Base-by-base conservation (phyloP, 805 yeast species). In the Candida peoriensis region DNA sequence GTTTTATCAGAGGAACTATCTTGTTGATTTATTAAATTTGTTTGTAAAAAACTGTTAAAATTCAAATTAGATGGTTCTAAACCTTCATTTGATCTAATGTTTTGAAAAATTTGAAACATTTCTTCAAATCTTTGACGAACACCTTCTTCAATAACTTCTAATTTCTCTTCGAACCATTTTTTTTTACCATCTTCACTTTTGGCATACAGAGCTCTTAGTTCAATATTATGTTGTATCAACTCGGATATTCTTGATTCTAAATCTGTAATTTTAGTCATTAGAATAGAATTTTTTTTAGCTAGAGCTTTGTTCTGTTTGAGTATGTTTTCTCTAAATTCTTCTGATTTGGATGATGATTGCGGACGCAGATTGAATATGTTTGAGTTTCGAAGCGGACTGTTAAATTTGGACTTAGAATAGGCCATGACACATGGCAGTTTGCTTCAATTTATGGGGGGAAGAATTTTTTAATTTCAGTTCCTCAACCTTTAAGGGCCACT, bases 271-370 rank as follows among this genome's bases (percentile, higher is more conserved):
- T 65, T 72, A 24, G 67, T 52, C 65, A 70, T 62, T 51, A 80
- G 58, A 16, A 64, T 52, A 3, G 81, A 69, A 50, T 77, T 79
- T 32, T 69, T 72, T 41, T 67, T 73, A 1, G 85, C 85, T 19
- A 82, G 55, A n/a, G 71, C 68, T 34, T 64, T 65, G 54, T 81
- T 81, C 48, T 57, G 67, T 32, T 43, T 51, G 28, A 47, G 48
- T 37, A 52, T 55, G 9, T 47, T 55, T 36, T 42, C 44, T 23
- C 44, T 57, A n/a, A 53, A 33, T 7, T 43, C 42, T n/a, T 25
- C 20, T 25, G 15, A 19, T 5, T 25, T 25, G n/a, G 11, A 15
- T 6, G 15, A 18, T 10, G 16, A 16, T 16, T 25, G 28, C 5
- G 19, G 28, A 10, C 16, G 12, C 19, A 25, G 16, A 25, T 8